Evolutionary conservation across 768 basidiomycete species (phyloP).

Genomic region (Sporobolomyces phaffii): DNA sequence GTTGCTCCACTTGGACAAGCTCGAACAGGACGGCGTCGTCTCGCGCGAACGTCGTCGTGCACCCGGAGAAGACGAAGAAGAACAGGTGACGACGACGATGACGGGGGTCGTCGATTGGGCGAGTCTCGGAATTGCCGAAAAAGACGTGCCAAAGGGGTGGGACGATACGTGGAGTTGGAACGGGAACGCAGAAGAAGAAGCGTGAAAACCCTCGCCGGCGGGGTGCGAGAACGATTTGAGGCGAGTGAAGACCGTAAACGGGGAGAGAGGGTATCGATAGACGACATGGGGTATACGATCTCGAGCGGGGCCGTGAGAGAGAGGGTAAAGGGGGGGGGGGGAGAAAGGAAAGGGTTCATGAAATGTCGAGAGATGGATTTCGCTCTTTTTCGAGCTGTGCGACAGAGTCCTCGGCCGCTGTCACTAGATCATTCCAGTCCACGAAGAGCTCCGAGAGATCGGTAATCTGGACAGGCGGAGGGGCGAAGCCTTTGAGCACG

Average conservation of each 20-base stretch:
- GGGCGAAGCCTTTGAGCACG: no score
- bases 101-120: background rate
- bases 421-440: constrained; percentile 36
- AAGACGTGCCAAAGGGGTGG: constrained; percentile 1
- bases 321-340: background rate
- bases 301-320: background rate
- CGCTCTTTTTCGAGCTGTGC: constrained; percentile 27
- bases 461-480: constrained; percentile 24
- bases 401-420: constrained; percentile 30
- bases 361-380: background rate
- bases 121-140: background rate
- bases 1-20: constrained; percentile 65
- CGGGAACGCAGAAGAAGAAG: no score
- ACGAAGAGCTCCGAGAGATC: constrained; percentile 40
- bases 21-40: constrained; percentile 61
- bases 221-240: no score
- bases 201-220: no score
- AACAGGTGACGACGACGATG: background rate
- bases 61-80: background rate
- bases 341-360: background rate
- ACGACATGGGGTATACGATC: background rate
- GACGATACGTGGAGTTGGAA: background rate
- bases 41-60: no score
- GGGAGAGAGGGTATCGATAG: background rate
- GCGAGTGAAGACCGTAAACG: no score